A percentile compares a stretch with the other conserved stretches of the same genome.
Conservation (phyloP, 495 filamentous ascomycete genomes). For the Neurospora terricola region DNA sequence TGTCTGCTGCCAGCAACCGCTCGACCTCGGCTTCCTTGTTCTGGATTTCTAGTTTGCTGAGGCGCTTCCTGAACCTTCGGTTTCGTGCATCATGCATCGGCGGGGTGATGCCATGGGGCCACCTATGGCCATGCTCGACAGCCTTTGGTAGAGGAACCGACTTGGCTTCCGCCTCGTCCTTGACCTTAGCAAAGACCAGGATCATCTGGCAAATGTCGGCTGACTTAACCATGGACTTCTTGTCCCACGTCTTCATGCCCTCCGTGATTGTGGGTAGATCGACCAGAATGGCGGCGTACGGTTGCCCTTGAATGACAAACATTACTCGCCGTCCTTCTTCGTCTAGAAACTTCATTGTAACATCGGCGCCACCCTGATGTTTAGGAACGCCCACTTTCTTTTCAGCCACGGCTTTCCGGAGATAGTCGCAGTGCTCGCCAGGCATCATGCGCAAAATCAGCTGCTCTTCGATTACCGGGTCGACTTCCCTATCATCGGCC, state of each 20-base stretch:
- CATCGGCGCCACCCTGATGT: conserved; percentile 53
- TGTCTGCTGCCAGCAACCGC: conserved; percentile 62
- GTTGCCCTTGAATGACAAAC: conserved; percentile 54
- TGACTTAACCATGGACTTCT: conserved; percentile 82
- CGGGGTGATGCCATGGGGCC: conserved; percentile 85
- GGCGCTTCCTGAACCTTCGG: conserved; percentile 73
- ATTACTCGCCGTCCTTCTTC: conserved; percentile 63
- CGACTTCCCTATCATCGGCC: conserved; percentile 76
- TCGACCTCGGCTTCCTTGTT: conserved; percentile 78
- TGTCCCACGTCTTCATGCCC: conserved; percentile 94
- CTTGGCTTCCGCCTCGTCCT: conserved; percentile 65
- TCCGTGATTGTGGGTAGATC: conserved; percentile 90
- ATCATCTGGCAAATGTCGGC: conserved; percentile 96
- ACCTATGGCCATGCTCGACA: conserved; percentile 58
- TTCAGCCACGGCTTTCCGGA: conserved; percentile 61
- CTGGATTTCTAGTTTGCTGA: conserved; percentile 78
- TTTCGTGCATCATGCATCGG: conserved; percentile 81
- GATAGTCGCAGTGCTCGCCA: conserved; percentile 72
- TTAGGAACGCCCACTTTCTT: conserved; percentile 57
- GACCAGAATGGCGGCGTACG: conserved; percentile 73
- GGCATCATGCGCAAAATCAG: conserved; percentile 84
- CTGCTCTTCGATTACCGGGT: conserved; percentile 79
- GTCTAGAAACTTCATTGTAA: conserved; percentile 70
- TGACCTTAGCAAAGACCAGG: conserved; percentile 61
- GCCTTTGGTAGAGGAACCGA: conserved; percentile 52